Base-by-base conservation (phyloP, 2,329 filamentous ascomycete genomes). In the Aschersonia sp. region DNA sequence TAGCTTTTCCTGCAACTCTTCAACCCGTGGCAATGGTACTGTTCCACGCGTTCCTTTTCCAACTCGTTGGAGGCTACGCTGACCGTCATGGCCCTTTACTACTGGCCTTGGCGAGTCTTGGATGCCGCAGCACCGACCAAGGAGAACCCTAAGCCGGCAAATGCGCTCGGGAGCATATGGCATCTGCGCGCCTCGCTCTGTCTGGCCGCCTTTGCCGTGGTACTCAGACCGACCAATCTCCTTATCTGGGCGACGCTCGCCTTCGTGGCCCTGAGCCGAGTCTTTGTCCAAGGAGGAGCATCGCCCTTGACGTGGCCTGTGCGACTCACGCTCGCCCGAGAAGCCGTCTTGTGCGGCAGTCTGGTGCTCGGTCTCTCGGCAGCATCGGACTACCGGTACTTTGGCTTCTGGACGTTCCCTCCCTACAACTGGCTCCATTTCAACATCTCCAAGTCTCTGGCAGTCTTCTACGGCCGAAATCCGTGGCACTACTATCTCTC, bases 31-130 rank as follows among this genome's bases (percentile, higher is more conserved):
- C 87, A 96, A 63, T 97, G 87, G 86, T 97, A 92, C 65, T 92
- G 84, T 66, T 92, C 88, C 1, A 90, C 88, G 0, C 78, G 92
- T 44, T 95, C 92, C 1, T 83, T 98, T 59, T 96, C 90, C 47
- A 98, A 98, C 66, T 92, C 83, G 46, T 70, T 97, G 5, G 92
- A 98, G 69, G 87, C 84, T n/a, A 85, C 85, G 1, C 68, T 98
- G 55, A 96, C 90, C 5, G 72, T 85, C 50, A 72, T 79, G 57
- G 90, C 88, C 2, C 69, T 97, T 43, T 80, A 79, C 60, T 78
- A 81, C 56, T 97, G 87, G 85, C 90, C 92, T 10, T 97, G 92
- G 89, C 70, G 78, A 49, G 73, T 86, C 63, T 70, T 81, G 39
- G 62, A 66, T 41, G 63, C 65, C 43, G 58, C 63, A 7, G 58